Evolutionary conservation across 768 basidiomycete genomes (phyloP).

Genomic region (Pleurotus cornucopiae): DNA sequence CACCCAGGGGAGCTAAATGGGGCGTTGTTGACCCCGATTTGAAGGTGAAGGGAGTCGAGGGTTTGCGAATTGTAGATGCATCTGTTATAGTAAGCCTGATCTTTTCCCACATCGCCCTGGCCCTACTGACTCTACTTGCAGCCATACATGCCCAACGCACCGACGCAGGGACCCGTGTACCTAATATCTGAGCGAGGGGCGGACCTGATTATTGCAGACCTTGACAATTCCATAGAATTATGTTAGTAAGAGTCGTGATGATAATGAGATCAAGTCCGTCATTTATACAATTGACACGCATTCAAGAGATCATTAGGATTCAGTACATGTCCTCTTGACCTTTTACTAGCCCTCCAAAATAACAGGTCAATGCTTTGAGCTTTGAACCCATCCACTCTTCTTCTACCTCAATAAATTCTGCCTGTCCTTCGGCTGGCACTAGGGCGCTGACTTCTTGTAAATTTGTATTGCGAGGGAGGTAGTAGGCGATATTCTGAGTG

Average conservation of each 20-base stretch:
- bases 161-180: slow-evolving; percentile 24
- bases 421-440: slow-evolving; percentile 20
- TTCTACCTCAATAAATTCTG: slow-evolving; percentile 81
- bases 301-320: slow-evolving; percentile 1
- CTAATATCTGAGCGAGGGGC: slow-evolving; percentile 24
- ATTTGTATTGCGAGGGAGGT: slow-evolving; percentile 77
- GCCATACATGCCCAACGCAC: slow-evolving; percentile 21
- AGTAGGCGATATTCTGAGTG: slow-evolving; percentile 85
- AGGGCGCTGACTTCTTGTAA: slow-evolving; percentile 68
- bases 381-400: slow-evolving; percentile 96
- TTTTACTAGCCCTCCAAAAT: slow-evolving; percentile 79
- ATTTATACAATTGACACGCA: no score
- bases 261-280: no score
- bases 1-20: slow-evolving; percentile 17
- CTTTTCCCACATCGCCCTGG: background rate
- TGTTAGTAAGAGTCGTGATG: no score
- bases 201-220: slow-evolving; percentile 20
- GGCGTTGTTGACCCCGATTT: slow-evolving; percentile 33
- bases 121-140: no score
- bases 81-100: slow-evolving; percentile 27
- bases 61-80: slow-evolving; percentile 34
- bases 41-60: slow-evolving; percentile 25
- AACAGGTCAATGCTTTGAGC: slow-evolving; percentile 91
- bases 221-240: no score
- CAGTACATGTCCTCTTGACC: slow-evolving; percentile 66